Evolutionary conservation across 106 monocot genomes (phyloP).

Genomic region (Allium fistulosum): DNA sequence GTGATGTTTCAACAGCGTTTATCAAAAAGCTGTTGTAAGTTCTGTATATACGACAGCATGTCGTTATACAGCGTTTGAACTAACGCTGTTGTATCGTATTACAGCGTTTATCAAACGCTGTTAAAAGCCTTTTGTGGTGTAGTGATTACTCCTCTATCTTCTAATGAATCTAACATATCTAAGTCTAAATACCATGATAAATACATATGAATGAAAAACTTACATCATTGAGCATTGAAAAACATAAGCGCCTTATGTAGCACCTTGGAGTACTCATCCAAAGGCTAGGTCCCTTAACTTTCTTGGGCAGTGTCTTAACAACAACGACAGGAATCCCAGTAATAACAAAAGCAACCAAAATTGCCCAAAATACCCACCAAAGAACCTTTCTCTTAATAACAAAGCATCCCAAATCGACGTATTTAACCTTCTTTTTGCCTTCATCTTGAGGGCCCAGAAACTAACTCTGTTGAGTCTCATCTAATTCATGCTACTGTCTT

Average conservation of each 20-base stretch:
- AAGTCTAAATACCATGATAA: too few species aligned
- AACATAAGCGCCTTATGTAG: constrained; percentile 89
- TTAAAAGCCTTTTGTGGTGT: too few species aligned
- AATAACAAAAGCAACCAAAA: constrained; percentile 47
- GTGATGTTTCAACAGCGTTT: too few species aligned
- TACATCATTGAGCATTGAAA: constrained; percentile 95
- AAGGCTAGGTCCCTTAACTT: constrained; percentile 37
- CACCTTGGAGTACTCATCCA: constrained; percentile 65
- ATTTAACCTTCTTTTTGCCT: constrained; percentile 58
- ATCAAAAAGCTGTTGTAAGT: too few species aligned
- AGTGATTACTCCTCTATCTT: too few species aligned
- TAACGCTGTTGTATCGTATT: too few species aligned
- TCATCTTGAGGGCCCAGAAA: constrained; percentile 51
- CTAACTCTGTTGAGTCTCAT: constrained; percentile 93
- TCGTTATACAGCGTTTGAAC: too few species aligned
- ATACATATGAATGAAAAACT: constrained; percentile 1
- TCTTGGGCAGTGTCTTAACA: constrained; percentile 60
- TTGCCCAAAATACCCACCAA: constrained; percentile 30
- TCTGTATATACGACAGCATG: too few species aligned
- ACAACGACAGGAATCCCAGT: constrained; percentile 73
- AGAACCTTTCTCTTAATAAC: constrained; percentile 65
- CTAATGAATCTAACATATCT: too few species aligned
- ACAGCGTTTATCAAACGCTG: too few species aligned
- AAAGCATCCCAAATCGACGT: constrained; percentile 85
- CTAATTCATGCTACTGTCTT: constrained; percentile 26